Conservation (phyloP, 441 rosid species). For the Macaranga tanarius region DNA sequence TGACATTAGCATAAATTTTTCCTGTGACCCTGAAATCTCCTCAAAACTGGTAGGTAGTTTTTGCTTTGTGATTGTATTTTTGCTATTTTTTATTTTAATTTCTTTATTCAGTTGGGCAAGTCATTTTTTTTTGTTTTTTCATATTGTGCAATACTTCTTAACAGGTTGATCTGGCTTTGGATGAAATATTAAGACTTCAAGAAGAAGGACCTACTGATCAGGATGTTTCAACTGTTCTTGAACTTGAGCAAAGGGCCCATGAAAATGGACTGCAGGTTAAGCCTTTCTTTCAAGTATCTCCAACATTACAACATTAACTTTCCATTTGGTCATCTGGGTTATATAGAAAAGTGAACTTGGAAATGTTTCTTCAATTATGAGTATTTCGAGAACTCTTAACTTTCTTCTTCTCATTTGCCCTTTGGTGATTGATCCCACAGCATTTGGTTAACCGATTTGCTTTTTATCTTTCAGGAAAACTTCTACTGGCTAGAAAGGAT, state of each 20-base stretch:
- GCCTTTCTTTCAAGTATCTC: conserved; percentile 3
- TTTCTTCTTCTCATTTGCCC: background rate
- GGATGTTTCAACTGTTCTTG: conserved; percentile 55
- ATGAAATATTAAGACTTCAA: conserved; percentile 61
- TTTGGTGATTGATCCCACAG: background rate
- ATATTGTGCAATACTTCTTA: conserved; percentile 18
- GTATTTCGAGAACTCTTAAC: background rate
- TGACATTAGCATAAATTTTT: conserved; percentile 78
- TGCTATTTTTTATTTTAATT: background rate
- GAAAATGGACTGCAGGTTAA: conserved; percentile 82
- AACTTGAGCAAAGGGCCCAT: conserved; percentile 89
- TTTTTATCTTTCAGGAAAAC: conserved; percentile 67
- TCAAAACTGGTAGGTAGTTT: conserved; percentile 60
- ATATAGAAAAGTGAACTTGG: background rate
- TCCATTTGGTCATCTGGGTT: background rate
- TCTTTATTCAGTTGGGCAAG: background rate
- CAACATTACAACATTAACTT: background rate
- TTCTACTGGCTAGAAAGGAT: conserved; percentile 80
- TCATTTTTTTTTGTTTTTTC: conserved; percentile 21
- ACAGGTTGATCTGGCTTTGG: conserved; percentile 78
- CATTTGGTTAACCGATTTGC: background rate
- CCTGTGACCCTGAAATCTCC: conserved; percentile 89
- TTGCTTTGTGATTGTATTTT: conserved; percentile 18
- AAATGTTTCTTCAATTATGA: background rate
- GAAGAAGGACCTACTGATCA: conserved; percentile 50